Evolutionary conservation across 2,329 filamentous ascomycete genomes (phyloP), one percentile per base, ranked within the genome.

Genomic region (Ceratocystis harringtonii): DNA sequence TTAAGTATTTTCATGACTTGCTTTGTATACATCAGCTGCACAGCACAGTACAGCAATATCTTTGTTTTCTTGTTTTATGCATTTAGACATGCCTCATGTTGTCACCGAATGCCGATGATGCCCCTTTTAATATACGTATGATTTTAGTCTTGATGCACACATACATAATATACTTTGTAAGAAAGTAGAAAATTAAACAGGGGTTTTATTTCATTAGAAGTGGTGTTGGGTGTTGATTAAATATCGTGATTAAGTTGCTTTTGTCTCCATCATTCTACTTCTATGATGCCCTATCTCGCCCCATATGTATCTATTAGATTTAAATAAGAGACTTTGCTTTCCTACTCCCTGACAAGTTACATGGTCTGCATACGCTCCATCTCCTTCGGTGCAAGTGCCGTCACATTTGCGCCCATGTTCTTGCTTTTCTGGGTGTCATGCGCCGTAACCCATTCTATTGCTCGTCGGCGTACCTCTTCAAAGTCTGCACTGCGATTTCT

Each of bases 401-500:
- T 48, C 1, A 58, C 57, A n/a, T 64, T 52, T 7, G 25, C 10
- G 3, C 30, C 45, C n/a, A n/a, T 28, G 15, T 44, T 61, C 55
- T 61, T 60, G 48, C 50, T 41, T 7, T 22, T 61, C 61, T 52
- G 43, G n/a, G 61, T 10, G 7, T 48, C 22, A 25, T 45, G 25
- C 15, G 55, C 61, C 5, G 72, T 71, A 30, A 82, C 68, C 50
- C 75, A 75, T 22, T 73, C 73, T 22, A 78, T 72, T 2, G 80
- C 80, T 68, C 80, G 77, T 50, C 74, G 73, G 52, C 81, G 76
- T 68, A 71, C 77, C 64, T 70, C 68, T 71, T 84, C 81, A 69
- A 84, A 84, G 0, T 72, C 67, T 5, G 75, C 74, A 64, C 79
- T 82, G 61, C 78, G 76, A 67, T 78, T 76, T 36, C 79, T 73